A percentile compares a stretch with the other conserved stretches of the same genome.
These are phyloP conservation scores for Cordyceps javanica DNA, from an alignment of 2,329 filamentous ascomycete genomes.

Conservation along the genomic window DNA sequence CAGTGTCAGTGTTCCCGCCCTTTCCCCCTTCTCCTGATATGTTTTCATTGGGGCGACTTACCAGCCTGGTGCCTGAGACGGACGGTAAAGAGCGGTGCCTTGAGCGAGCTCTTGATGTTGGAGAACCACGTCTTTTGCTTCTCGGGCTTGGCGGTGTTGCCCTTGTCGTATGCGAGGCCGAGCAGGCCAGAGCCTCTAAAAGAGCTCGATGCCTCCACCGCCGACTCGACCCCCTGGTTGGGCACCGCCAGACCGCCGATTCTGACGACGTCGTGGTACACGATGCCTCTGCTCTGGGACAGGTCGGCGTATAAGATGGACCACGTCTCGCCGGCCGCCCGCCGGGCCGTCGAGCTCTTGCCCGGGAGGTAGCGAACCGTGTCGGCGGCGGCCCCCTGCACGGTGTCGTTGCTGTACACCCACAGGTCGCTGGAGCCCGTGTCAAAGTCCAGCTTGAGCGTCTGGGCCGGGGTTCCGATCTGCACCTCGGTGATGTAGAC, in stretches of 20 bases:
- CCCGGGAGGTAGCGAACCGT: slow-evolving; percentile 32
- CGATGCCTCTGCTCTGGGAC: slow-evolving; percentile 34
- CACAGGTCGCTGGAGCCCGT: slow-evolving; percentile 38
- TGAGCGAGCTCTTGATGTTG: slow-evolving; percentile 22
- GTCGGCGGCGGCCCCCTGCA: slow-evolving; percentile 22
- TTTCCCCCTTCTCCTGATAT: too few species aligned
- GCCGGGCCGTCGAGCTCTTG: slow-evolving; percentile 32
- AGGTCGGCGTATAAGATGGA: slow-evolving; percentile 38
- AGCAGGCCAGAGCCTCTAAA: slow-evolving; percentile 8
- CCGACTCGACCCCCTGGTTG: slow-evolving; percentile 36
- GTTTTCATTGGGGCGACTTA: too few species aligned
- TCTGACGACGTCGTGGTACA: slow-evolving; percentile 37
- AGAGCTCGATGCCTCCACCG: slow-evolving; percentile 34
- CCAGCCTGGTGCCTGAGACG: slow-evolving; percentile 49
- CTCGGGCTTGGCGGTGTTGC: slow-evolving; percentile 36
- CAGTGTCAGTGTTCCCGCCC: too few species aligned
- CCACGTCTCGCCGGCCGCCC: slow-evolving; percentile 33
- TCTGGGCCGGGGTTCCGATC: slow-evolving; percentile 29
- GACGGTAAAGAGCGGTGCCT: slow-evolving; percentile 55
- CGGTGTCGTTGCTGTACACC: slow-evolving; percentile 28
- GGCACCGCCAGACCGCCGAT: slow-evolving; percentile 36
- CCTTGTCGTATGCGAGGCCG: slow-evolving; percentile 32
- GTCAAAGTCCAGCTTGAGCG: slow-evolving; percentile 34
- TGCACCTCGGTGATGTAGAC: slow-evolving; percentile 6
- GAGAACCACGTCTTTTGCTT: slow-evolving; percentile 39